Evolutionary conservation across 2,329 filamentous ascomycete genomes (phyloP).

Genomic region (Cladobotryum protrusum): DNA sequence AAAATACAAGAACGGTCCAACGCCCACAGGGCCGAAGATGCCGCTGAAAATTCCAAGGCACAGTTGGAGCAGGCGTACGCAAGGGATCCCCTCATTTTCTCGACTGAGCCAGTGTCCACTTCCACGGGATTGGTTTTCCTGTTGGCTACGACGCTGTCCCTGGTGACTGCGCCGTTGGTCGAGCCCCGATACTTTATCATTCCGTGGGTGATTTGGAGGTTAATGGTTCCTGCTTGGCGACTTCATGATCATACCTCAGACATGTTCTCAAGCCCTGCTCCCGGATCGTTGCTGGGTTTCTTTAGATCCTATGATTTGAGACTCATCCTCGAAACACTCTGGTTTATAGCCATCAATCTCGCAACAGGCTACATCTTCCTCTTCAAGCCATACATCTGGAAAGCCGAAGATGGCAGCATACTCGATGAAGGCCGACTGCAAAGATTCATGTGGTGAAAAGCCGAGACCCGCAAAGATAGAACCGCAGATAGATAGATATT

Average conservation of each 20-base stretch:
- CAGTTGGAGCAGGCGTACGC: conserved; percentile 15
- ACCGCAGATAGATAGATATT: not conserved
- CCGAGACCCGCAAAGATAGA: too few relatives aligned
- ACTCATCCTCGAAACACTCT: conserved; percentile 56
- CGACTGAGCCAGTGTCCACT: conserved; percentile 31
- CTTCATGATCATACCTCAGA: conserved; percentile 16
- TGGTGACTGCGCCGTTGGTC: conserved; percentile 84
- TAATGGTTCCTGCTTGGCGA: conserved; percentile 60
- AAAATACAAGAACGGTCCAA: not conserved
- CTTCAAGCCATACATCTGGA: conserved; percentile 61
- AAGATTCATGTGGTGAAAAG: conserved; percentile 73
- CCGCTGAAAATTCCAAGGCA: not conserved
- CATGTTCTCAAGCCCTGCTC: not conserved
- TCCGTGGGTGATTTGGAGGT: conserved; percentile 87
- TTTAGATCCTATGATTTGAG: conserved; percentile 37
- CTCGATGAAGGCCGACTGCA: conserved; percentile 55
- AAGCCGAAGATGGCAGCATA: conserved; percentile 41
- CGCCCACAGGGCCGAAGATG: not conserved
- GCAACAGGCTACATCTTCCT: conserved; percentile 68
- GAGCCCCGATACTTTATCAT: conserved; percentile 96
- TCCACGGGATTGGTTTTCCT: conserved; percentile 55
- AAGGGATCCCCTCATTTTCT: conserved; percentile 21
- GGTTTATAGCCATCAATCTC: conserved; percentile 61
- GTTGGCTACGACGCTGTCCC: conserved; percentile 65
- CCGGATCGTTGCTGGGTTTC: conserved; percentile 6